These are phyloP conservation scores for Pseudogymnoascus sp. DNA, from an alignment of 2,329 filamentous ascomycete species.

Conservation along the genomic window DNA sequence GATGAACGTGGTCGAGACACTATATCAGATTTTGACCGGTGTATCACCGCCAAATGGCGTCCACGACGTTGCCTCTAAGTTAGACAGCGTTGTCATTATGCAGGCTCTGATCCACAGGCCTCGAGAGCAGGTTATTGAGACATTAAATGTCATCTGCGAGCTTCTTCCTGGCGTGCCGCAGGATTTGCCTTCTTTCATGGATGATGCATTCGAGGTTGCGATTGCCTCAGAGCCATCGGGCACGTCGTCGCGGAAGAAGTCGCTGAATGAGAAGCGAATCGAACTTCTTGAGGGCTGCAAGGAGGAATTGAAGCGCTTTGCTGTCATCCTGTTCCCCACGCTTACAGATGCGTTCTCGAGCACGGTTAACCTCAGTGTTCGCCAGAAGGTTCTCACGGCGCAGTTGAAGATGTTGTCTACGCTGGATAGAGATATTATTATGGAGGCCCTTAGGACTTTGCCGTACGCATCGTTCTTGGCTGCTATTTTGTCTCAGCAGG, in stretches of 20 bases:
- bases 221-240: conserved; percentile 32
- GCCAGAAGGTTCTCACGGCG: conserved; percentile 90
- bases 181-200: conserved; percentile 36
- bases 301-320: conserved; percentile 79
- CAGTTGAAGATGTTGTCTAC: conserved; percentile 98
- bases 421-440: conserved; percentile 73
- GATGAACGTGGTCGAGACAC: conserved; percentile 92
- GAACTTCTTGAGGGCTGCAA: conserved; percentile 76
- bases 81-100: conserved; percentile 97
- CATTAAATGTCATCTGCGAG: conserved; percentile 94
- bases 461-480: conserved; percentile 94
- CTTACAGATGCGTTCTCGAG: conserved; percentile 95
- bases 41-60: conserved; percentile 79
- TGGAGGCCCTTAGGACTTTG: conserved; percentile 77
- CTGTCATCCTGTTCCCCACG: conserved; percentile 86
- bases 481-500: conserved; percentile 89
- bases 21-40: conserved; percentile 94
- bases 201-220: conserved; percentile 38
- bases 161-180: conserved; percentile 68
- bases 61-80: conserved; percentile 71
- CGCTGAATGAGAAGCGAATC: conserved; percentile 71
- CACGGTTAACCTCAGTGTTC: conserved; percentile 88
- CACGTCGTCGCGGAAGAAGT: conserved; percentile 40
- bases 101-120: conserved; percentile 94
- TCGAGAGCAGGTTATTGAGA: conserved; percentile 92